Conservation (phyloP, 306 rosid genomes). For the Medicago arabica region DNA sequence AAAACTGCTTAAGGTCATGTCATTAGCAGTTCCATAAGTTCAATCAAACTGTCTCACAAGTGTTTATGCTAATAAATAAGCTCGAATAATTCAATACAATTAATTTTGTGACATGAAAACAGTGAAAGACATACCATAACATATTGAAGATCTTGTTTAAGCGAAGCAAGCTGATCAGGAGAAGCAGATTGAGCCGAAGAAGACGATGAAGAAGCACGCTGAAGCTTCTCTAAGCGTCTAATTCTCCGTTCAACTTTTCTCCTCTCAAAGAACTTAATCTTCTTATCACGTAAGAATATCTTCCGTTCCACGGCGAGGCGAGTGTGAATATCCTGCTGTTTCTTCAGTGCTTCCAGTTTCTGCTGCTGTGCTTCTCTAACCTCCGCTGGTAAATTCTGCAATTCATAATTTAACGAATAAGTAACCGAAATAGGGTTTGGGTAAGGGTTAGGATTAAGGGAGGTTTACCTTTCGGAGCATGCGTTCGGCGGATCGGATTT, state of each 20-base stretch:
- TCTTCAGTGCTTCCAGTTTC: conserved; percentile 79
- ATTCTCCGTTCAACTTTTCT: conserved; percentile 90
- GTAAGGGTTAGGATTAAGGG: background rate
- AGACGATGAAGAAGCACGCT: conserved; percentile 71
- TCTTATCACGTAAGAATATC: conserved; percentile 77
- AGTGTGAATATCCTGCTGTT: conserved; percentile 90
- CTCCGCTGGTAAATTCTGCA: conserved; percentile 73
- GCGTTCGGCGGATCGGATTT: conserved; percentile 92
- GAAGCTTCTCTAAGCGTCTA: conserved; percentile 85
- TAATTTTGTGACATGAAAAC: no score
- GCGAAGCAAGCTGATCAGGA: conserved; percentile 73
- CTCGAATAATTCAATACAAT: background rate
- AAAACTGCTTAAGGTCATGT: no score
- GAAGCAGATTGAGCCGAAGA: conserved; percentile 66
- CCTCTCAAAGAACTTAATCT: conserved; percentile 96
- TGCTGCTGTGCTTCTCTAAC: conserved; percentile 77
- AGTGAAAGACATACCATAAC: conserved; percentile 66
- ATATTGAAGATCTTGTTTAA: conserved; percentile 92
- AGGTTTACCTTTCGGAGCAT: conserved; percentile 78
- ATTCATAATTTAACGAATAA: background rate
- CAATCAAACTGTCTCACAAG: no score
- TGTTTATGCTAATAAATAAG: background rate
- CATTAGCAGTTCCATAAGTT: no score
- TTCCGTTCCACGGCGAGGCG: conserved; percentile 88
- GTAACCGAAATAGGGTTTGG: background rate